phyloP scores from a whole-genome alignment of 2,329 filamentous ascomycete genomes.

The Sclerotinia sclerotiorum region DNA sequence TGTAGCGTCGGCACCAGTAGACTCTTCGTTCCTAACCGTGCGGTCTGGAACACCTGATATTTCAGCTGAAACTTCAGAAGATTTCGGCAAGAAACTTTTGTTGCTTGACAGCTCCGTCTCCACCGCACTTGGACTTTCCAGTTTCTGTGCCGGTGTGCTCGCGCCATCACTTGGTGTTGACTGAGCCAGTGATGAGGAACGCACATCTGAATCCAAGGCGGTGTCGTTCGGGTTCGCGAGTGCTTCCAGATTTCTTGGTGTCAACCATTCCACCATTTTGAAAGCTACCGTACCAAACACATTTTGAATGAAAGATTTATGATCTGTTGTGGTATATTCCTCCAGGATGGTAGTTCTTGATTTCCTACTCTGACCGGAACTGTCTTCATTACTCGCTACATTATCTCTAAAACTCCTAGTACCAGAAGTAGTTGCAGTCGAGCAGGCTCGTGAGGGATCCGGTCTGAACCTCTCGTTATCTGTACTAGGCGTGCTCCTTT shows the following conservation, averaged over 20 bases:
- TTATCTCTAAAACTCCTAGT: neutral
- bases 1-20: neutral
- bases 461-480: neutral
- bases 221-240: slow-evolving; percentile 27
- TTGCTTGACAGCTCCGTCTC: neutral
- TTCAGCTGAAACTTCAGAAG: neutral
- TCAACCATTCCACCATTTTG: slow-evolving; percentile 71
- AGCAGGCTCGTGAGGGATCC: neutral
- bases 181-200: neutral
- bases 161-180: slow-evolving; percentile 6
- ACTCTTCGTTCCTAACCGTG: neutral
- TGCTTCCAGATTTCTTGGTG: slow-evolving; percentile 48
- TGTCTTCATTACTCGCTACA: neutral
- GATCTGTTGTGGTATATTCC: slow-evolving; percentile 50
- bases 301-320: slow-evolving; percentile 63
- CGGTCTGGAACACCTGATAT: neutral
- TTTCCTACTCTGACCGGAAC: neutral
- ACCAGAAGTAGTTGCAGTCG: neutral
- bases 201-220: neutral
- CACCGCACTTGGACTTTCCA: neutral
- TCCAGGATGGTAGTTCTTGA: slow-evolving; percentile 24
- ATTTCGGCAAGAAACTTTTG: neutral
- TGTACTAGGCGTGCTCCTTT: neutral
- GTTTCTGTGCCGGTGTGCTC: slow-evolving; percentile 15
- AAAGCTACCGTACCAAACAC: slow-evolving; percentile 65